Evolutionary conservation across 2,329 filamentous ascomycete genomes (phyloP).

Genomic region (Leptographium wingfieldii): DNA sequence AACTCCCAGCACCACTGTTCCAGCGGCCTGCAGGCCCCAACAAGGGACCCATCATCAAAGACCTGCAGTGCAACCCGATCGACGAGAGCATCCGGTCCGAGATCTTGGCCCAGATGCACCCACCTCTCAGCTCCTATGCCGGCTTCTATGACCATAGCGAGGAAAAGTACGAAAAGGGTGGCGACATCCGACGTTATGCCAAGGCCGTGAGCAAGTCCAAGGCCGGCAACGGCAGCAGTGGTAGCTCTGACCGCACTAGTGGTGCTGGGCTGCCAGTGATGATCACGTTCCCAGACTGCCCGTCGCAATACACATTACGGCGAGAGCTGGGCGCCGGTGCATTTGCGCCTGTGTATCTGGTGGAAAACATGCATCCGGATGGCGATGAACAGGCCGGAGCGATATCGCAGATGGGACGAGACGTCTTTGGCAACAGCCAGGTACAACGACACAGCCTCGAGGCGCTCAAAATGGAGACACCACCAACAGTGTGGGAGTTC

Average conservation of each 20-base stretch:
- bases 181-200: conserved; percentile 71
- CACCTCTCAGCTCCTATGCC: conserved; percentile 59
- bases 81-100: conserved; percentile 60
- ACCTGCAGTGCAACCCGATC: conserved; percentile 78
- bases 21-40: conserved; percentile 27
- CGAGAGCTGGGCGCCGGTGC: conserved; percentile 85
- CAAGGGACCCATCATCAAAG: conserved; percentile 66
- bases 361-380: conserved; percentile 54
- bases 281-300: conserved; percentile 53
- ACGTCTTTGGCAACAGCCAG: conserved; percentile 41
- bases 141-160: conserved; percentile 67
- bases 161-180: conserved; percentile 50
- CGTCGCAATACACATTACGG: conserved; percentile 62
- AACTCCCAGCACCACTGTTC: conserved; percentile 30
- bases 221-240: conserved; percentile 33
- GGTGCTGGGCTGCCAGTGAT: conserved; percentile 47
- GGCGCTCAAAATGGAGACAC: conserved; percentile 89
- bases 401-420: conserved; percentile 42
- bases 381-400: conserved; percentile 22
- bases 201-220: conserved; percentile 50
- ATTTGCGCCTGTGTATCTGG: conserved; percentile 89
- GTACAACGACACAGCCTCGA: conserved; percentile 50
- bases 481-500: conserved; percentile 87
- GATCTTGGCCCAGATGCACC: conserved; percentile 63
- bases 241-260: conserved; percentile 44